Base-by-base conservation (phyloP, 768 basidiomycete genomes). In the Suillus subalutaceus region DNA sequence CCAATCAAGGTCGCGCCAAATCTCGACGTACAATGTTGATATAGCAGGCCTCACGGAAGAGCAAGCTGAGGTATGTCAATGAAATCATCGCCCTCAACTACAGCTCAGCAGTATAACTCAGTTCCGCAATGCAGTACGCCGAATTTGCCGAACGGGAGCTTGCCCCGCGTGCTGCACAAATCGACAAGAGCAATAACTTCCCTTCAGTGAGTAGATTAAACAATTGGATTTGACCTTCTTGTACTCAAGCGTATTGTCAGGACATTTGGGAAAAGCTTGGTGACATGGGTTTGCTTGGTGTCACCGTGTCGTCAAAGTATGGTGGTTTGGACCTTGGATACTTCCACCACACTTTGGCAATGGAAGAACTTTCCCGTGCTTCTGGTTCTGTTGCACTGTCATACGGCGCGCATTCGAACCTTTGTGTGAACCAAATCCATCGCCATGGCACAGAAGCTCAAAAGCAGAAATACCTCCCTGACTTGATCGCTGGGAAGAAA, bases 381-480 rank as follows among this genome's bases (percentile, higher is more conserved):
- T 97, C 96, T 7, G 96, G 94, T 41, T 95, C 94, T 5, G 91
- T 98, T 35, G 96, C 91, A 3, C 85, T 98, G 7, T 95, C 94
- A 3, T 96, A 96, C 66, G 94, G 93, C 63, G 93, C 94, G 40
- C 94, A 96, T 72, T 95, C 93, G 16, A 96, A 96, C 72, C 85
- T 96, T 40, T 96, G 94, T 5, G 87, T 90, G 40, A 92, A 92
- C 75, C 91, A 93, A 78, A 93, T 96, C 32, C 85, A 92, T 75
- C 82, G 94, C 35, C 91, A 94, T 72, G 94, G 93, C 23, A 95
- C 92, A 43, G 85, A 88, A 43, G 84, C 81, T 37, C 96, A 98
- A 80, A 95, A 95, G 77, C 78, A 80, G 63, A 78, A 91, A 76
- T 97, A 95, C 76, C 85, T 98, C 6, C 88, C 90, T 5, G 89